These are phyloP conservation scores for Thielaviopsis punctulata DNA, from an alignment of 2,329 filamentous ascomycete species.

Conservation along the genomic window DNA sequence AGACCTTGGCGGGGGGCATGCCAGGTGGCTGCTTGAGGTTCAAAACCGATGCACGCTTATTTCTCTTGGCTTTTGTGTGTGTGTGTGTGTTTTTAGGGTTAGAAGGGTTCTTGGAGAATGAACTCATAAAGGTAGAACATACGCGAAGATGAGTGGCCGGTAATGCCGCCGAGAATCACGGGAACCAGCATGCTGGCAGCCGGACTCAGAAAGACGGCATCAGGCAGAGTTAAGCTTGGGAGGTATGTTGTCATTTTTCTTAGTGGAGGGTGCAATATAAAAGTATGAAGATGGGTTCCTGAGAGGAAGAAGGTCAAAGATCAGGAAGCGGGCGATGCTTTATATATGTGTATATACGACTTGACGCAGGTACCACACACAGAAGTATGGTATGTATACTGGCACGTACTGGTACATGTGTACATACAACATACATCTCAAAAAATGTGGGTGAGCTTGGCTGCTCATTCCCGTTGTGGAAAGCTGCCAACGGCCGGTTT, in stretches of 20 bases:
- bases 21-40: constrained; percentile 48
- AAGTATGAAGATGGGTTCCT: neutral
- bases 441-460: too few relatives aligned
- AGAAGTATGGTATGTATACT: too few relatives aligned
- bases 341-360: too few relatives aligned
- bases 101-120: too few relatives aligned
- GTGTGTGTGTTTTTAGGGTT: neutral
- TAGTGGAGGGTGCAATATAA: too few relatives aligned
- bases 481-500: too few relatives aligned
- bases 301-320: too few relatives aligned
- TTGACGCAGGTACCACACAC: too few relatives aligned
- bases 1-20: constrained; percentile 42
- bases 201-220: constrained; percentile 51
- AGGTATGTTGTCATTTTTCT: constrained; percentile 69
- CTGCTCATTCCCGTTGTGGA: too few relatives aligned
- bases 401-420: too few relatives aligned
- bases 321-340: too few relatives aligned
- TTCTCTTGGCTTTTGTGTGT: constrained; percentile 35
- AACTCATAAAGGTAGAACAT: constrained; percentile 19
- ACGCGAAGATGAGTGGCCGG: constrained; percentile 55
- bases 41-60: constrained; percentile 30
- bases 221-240: constrained; percentile 59
- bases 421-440: too few relatives aligned
- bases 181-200: constrained; percentile 62
- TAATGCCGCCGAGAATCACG: constrained; percentile 51